Conservation (phyloP, 2,329 filamentous ascomycete species). For the Penicillium sclerotigenum region DNA sequence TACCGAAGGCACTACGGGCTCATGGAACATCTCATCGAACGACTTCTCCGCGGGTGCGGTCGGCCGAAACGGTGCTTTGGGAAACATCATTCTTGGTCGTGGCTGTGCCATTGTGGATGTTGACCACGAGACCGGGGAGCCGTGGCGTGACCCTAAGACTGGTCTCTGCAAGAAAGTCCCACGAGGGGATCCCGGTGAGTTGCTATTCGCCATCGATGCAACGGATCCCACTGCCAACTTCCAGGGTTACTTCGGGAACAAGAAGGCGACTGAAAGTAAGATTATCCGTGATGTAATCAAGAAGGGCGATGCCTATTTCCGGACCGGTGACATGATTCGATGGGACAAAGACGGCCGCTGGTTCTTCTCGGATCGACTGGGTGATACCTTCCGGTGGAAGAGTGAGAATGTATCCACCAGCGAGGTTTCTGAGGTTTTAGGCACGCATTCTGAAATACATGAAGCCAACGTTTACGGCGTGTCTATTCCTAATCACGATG, state of each 20-base stretch:
- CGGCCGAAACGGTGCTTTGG: conserved; percentile 66
- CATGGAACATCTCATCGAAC: conserved; percentile 72
- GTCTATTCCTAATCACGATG: conserved; percentile 73
- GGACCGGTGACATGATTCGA: conserved; percentile 77
- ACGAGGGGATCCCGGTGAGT: conserved; percentile 67
- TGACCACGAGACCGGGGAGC: conserved; percentile 67
- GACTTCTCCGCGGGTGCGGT: conserved; percentile 73
- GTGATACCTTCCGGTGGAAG: conserved; percentile 59
- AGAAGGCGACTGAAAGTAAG: conserved; percentile 67
- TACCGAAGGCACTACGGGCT: conserved; percentile 67
- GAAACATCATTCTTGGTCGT: conserved; percentile 52
- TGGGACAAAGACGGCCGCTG: conserved; percentile 67
- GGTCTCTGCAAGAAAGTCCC: conserved; percentile 63
- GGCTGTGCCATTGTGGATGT: conserved; percentile 62
- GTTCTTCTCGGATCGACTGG: conserved; percentile 70
- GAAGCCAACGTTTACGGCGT: conserved; percentile 90
- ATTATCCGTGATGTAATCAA: conserved; percentile 69
- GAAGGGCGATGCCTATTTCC: conserved; percentile 78
- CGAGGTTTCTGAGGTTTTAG: conserved; percentile 75
- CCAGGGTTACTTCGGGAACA: conserved; percentile 78
- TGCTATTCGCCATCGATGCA: conserved; percentile 68
- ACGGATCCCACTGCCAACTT: conserved; percentile 63
- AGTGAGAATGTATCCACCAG: conserved; percentile 78
- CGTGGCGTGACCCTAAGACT: conserved; percentile 64
- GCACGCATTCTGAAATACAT: conserved; percentile 61